phyloP scores from a whole-genome alignment of 2,329 filamentous ascomycete species.

The Drechslera avenae region DNA sequence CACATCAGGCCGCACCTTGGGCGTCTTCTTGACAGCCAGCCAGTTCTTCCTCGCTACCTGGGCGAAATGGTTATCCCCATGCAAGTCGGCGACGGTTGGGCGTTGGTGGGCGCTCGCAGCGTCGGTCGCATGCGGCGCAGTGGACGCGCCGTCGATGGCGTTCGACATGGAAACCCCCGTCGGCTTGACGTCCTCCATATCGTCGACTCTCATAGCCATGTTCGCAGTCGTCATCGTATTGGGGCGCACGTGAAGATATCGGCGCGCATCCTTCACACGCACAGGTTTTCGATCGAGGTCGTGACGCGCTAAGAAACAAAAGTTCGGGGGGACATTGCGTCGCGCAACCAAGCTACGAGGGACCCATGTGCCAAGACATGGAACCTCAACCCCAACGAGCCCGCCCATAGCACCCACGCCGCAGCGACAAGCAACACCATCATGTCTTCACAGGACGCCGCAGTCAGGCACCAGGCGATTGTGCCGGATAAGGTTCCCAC shows the following conservation, averaged over 20 bases:
- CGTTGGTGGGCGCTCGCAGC: conserved; percentile 50
- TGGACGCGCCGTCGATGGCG: conserved; percentile 26
- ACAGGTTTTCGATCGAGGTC: conserved; percentile 15
- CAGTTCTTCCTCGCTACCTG: conserved; percentile 83
- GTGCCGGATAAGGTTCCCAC: conserved; percentile 78
- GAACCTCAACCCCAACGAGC: conserved; percentile 16
- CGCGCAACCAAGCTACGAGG: conserved; percentile 7
- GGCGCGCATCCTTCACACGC: conserved; percentile 38
- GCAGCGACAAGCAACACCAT: conserved; percentile 25
- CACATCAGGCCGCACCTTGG: conserved; percentile 77
- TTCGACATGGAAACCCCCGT: conserved; percentile 14
- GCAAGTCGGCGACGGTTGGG: conserved; percentile 70
- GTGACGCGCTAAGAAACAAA: conserved; percentile 41
- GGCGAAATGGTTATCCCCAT: conserved; percentile 68
- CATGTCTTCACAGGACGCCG: conserved; percentile 40
- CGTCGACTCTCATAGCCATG: conserved; percentile 14
- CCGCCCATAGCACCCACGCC: conserved; percentile 17
- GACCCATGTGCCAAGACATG: conserved; percentile 4
- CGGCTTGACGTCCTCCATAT: conserved; percentile 36
- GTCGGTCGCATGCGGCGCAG: conserved; percentile 29
- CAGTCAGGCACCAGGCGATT: conserved; percentile 50
- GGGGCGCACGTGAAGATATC: conserved; percentile 18
- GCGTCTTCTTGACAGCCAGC: conserved; percentile 68
- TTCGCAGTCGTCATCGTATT: conserved; percentile 7
- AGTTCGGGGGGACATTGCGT: conserved; percentile 24